A percentile compares a stretch with the other conserved stretches of the same genome.
phyloP scores from a whole-genome alignment of 805 yeast genomes.

The Starmerella floris region DNA sequence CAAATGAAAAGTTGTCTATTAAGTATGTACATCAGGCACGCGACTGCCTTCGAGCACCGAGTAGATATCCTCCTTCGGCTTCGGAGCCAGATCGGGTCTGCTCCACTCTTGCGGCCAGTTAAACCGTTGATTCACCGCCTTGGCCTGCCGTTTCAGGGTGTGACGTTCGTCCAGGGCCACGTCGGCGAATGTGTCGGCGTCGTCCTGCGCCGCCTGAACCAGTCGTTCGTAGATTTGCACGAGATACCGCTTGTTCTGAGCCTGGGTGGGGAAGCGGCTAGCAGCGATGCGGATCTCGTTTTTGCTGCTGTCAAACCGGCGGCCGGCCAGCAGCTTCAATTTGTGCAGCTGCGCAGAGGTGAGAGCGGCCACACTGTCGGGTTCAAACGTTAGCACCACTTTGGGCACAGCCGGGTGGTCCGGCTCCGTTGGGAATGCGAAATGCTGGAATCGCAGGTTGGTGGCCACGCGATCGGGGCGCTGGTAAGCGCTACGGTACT shows the following conservation, averaged over 20 bases:
- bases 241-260: conserved; percentile 71
- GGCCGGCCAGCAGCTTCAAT: conserved; percentile 63
- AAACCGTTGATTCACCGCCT: conserved; percentile 28
- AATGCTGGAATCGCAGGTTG: conserved; percentile 48
- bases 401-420: conserved; percentile 49
- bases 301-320: conserved; percentile 51
- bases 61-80: conserved; percentile 26
- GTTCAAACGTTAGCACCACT: conserved; percentile 46
- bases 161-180: conserved; percentile 75
- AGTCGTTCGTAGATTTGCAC: conserved; percentile 51
- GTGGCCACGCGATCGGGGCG: conserved; percentile 30
- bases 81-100: conserved; percentile 59
- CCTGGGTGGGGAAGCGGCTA: conserved; percentile 54
- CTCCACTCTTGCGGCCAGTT: conserved; percentile 73
- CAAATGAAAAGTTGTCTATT: not conserved
- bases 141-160: conserved; percentile 29
- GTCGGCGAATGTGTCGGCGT: conserved; percentile 52
- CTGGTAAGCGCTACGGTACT: conserved; percentile 56
- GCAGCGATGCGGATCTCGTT: conserved; percentile 54
- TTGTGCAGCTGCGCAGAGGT: conserved; percentile 47
- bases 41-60: conserved; percentile 1
- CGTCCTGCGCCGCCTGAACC: conserved; percentile 49
- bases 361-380: conserved; percentile 32
- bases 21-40: conserved; percentile 1
- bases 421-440: conserved; percentile 61